phyloP scores from a whole-genome alignment of 805 yeast species.

The Saturnispora sekii region DNA sequence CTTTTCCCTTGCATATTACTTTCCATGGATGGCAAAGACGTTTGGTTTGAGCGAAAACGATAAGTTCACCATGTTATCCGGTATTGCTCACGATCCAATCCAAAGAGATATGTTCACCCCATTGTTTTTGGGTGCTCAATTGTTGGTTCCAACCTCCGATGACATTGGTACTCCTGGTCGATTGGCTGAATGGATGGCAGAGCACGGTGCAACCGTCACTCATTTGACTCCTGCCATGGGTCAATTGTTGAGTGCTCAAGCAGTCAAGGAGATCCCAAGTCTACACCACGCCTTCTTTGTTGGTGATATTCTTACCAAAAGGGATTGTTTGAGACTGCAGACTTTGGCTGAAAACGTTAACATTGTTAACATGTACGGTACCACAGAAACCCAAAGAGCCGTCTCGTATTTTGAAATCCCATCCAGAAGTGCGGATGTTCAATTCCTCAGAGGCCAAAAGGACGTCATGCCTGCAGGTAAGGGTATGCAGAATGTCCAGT shows the following conservation, averaged over 20 bases:
- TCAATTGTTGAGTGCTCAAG: constrained; percentile 91
- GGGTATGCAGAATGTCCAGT: constrained; percentile 94
- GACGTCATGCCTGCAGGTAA: constrained; percentile 98
- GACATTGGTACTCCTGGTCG: constrained; percentile 98
- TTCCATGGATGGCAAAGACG: constrained; percentile 95
- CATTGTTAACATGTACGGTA: constrained; percentile 98
- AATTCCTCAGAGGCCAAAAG: constrained; percentile 73
- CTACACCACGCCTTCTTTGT: constrained; percentile 96
- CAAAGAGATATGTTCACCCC: constrained; percentile 99
- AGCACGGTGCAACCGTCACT: constrained; percentile 85
- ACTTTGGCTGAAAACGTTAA: constrained; percentile 80
- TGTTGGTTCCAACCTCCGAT: constrained; percentile 89
- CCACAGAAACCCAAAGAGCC: constrained; percentile 98
- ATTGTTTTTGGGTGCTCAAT: constrained; percentile 85
- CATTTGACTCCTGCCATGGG: constrained; percentile 99
- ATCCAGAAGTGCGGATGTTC: constrained; percentile 56
- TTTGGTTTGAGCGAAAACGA: constrained; percentile 73
- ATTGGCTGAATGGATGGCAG: constrained; percentile 95
- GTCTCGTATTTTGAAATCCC: constrained; percentile 90
- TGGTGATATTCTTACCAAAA: constrained; percentile 93
- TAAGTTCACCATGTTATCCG: constrained; percentile 93
- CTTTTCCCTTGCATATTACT: constrained; percentile 91
- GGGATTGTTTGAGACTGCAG: constrained; percentile 92
- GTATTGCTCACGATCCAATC: constrained; percentile 98
- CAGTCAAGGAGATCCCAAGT: constrained; percentile 72